Base-by-base conservation (phyloP, 2,329 filamentous ascomycete genomes). In the Aspergillus udagawae region DNA sequence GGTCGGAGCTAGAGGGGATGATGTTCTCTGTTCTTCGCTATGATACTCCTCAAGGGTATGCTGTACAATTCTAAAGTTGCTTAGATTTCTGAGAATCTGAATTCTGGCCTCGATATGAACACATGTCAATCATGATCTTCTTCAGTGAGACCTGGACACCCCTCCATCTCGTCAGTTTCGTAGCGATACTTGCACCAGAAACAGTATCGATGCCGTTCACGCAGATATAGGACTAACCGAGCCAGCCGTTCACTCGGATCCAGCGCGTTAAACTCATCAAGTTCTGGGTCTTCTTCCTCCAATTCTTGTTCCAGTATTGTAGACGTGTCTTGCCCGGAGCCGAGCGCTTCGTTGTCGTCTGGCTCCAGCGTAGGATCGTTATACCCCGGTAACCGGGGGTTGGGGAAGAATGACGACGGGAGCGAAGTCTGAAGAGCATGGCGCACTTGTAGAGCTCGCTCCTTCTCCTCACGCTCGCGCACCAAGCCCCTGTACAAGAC, bases 131-230 rank as follows among this genome's bases (percentile, higher is more conserved):
- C 85, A 69, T 87, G 85, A 66, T 97, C 92, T 68, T 96, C 92
- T 74, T 97, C 94, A 0, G 86, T 89, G 38, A 87, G 55, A 0
- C 94, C 94, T 0, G 94, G 93, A 79, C 94, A 99, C 0, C 90
- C 92, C 12, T 94, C 91, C 88, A 97, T 87, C 67, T 91, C 86
- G 0, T 66, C 64, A 20, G 71, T 70, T 32, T 86, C 83, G 71
- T 97, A 99, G 53, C 80, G 79, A 73, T 83, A 89, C 73, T 97
- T 97, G 76, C 94, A 99, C 90, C 92, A 99, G 71, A 97, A 96
- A 77, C 94, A 99, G 71, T 99, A 99, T 48, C 81, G 75, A 68
- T 91, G 85, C 68, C 83, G 83, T 51, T 85, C 79, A 41, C 94
- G 83, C 54, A 99, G 73, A 73, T 90, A 86, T 20, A 77, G 72